Percentiles rank a stretch among this genome's conserved stretches.
phyloP scores from a whole-genome alignment of 176 grass and related monocot species.

The Oryza punctata region DNA sequence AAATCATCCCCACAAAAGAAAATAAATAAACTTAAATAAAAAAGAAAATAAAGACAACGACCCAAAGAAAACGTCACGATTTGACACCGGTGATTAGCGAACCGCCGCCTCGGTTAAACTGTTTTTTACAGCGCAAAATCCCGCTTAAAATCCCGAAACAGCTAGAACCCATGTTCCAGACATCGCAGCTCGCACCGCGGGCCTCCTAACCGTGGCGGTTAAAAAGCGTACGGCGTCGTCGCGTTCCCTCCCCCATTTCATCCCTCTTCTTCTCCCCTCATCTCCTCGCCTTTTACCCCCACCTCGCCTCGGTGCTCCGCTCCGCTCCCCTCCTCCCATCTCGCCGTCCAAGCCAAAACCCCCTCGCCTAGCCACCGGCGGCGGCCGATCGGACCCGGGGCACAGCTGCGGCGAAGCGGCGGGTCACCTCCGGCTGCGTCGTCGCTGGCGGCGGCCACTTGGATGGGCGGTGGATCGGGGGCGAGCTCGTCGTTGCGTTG shows the following conservation, averaged over 20 bases:
- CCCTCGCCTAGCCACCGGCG: slow-evolving; percentile 17
- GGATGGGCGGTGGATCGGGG: slow-evolving; percentile 26
- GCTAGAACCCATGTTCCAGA: background rate
- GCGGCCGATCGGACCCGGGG: slow-evolving; percentile 42
- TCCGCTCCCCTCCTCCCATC: slow-evolving; percentile 13
- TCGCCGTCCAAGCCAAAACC: slow-evolving; percentile 7
- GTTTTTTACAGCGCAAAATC: slow-evolving; percentile 22
- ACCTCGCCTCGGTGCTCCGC: slow-evolving; percentile 22
- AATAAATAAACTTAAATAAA: background rate
- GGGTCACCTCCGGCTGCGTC: background rate
- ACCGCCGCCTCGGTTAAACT: background rate
- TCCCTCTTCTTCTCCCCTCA: background rate
- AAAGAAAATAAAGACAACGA: background rate
- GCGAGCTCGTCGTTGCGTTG: slow-evolving; percentile 24
- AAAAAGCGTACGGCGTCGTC: slow-evolving; percentile 60
- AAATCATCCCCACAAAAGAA: background rate
- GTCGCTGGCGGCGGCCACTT: slow-evolving; percentile 9
- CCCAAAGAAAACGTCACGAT: background rate
- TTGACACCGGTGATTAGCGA: background rate
- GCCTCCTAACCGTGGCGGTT: slow-evolving; percentile 47
- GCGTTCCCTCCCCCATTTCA: slow-evolving; percentile 37
- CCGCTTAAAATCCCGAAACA: slow-evolving; percentile 5
- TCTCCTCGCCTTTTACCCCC: background rate
- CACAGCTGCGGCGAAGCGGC: background rate
- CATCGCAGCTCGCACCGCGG: background rate